These are phyloP conservation scores for Vaccinium darrowii DNA, from an alignment of 148 eudicot genomes.

Conservation along the genomic window DNA sequence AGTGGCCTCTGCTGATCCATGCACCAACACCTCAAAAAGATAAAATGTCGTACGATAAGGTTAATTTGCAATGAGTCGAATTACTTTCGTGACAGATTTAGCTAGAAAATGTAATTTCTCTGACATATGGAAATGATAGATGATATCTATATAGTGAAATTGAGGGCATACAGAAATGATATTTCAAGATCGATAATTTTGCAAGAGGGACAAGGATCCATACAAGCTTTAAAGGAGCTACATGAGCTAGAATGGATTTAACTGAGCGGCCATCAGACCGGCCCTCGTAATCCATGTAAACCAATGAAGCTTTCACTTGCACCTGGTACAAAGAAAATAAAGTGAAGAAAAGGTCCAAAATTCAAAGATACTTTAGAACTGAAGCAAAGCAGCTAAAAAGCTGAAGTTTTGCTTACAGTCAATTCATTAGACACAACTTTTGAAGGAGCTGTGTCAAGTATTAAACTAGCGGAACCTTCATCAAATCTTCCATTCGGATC, in stretches of 20 bases:
- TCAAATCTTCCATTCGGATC: constrained; percentile 79
- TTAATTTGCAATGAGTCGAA: not conserved
- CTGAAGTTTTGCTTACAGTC: constrained; percentile 56
- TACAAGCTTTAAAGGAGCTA: constrained; percentile 94
- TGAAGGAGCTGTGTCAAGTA: constrained; percentile 86
- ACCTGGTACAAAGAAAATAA: constrained; percentile 44
- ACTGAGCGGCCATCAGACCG: constrained; percentile 96
- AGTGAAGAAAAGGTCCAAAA: not conserved
- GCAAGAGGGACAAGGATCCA: constrained; percentile 22
- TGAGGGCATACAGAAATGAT: not conserved
- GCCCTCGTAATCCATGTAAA: constrained; percentile 94
- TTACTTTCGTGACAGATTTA: not conserved
- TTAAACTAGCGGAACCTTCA: constrained; percentile 67
- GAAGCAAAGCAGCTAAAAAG: constrained; percentile 9
- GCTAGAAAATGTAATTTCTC: not conserved
- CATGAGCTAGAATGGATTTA: constrained; percentile 78
- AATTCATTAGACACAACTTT: constrained; percentile 85
- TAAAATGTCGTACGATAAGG: constrained; percentile 7
- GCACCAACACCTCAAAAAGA: constrained; percentile 77
- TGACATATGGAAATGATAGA: not conserved
- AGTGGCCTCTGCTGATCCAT: constrained; percentile 99
- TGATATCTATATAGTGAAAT: no score
- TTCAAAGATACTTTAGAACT: not conserved
- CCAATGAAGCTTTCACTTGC: constrained; percentile 73
- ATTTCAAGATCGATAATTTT: not conserved